Conservation (phyloP, 352 stramenopile genomes). For the Pythium inflatum region DNA sequence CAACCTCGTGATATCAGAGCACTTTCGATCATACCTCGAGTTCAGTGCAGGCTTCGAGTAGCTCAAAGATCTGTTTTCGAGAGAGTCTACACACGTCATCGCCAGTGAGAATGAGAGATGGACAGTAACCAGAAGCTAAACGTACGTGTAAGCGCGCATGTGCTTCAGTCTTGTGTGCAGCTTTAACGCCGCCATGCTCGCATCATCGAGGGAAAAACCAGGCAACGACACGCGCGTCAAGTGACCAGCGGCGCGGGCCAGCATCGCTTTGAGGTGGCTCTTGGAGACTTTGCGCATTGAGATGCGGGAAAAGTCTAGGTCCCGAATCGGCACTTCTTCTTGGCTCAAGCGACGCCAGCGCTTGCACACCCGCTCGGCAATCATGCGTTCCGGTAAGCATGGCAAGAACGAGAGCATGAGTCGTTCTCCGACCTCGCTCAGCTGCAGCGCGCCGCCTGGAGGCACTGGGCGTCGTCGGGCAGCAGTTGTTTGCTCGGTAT, state of each 20-base stretch:
- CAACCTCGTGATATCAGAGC: too few species aligned
- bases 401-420: conserved; percentile 55
- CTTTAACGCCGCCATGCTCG: conserved; percentile 43
- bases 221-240: conserved; percentile 46
- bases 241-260: conserved; percentile 43
- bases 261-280: conserved; percentile 42
- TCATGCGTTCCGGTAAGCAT: conserved; percentile 54
- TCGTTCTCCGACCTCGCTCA: conserved; percentile 52
- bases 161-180: conserved; percentile 40
- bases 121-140: not conserved
- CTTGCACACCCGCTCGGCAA: conserved; percentile 56
- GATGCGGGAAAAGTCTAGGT: conserved; percentile 55
- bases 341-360: conserved; percentile 53
- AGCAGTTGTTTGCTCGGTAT: too few species aligned
- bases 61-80: conserved; percentile 18
- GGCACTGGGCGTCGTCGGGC: too few species aligned
- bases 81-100: conserved; percentile 12
- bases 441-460: conserved; percentile 14
- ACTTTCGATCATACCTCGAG: conserved; percentile 20
- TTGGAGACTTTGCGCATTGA: conserved; percentile 35
- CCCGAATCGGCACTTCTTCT: conserved; percentile 43
- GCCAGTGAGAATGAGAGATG: not conserved
- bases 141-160: conserved; percentile 60
- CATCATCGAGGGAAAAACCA: conserved; percentile 51
- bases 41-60: conserved; percentile 4